Conservation (phyloP, 192 early-diverging fungal genomes). For the Rhizoclosmatium globosum region DNA sequence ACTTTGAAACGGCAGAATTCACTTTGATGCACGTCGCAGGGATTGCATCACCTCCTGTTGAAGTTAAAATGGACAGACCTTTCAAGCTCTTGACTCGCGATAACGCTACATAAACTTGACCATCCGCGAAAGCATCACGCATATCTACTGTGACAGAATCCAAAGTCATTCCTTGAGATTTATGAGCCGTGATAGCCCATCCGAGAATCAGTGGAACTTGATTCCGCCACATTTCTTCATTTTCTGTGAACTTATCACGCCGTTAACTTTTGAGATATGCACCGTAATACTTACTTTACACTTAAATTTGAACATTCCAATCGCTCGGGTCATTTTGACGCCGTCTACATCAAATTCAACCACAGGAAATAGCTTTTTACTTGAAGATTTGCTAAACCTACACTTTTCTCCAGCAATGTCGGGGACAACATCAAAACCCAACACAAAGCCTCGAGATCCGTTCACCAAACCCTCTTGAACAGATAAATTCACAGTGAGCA, state of each 20-base stretch:
- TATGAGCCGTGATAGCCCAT: constrained; percentile 60
- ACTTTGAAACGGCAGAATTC: too few relatives aligned
- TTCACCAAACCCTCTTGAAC: constrained; percentile 49
- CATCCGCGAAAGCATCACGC: constrained; percentile 44
- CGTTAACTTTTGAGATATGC: too few relatives aligned
- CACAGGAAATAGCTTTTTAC: constrained; percentile 40
- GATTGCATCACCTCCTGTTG: too few relatives aligned
- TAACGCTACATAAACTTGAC: constrained; percentile 60
- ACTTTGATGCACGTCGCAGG: too few relatives aligned
- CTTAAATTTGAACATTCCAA: too few relatives aligned
- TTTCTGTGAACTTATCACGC: too few relatives aligned
- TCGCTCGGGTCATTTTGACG: too few relatives aligned
- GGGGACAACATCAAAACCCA: constrained; percentile 36
- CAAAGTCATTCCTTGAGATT: constrained; percentile 58
- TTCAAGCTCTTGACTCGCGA: constrained; percentile 45
- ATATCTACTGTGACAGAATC: constrained; percentile 54
- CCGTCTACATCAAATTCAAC: too few relatives aligned
- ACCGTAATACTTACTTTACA: too few relatives aligned
- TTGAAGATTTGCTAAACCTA: too few relatives aligned
- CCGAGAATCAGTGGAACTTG: constrained; percentile 59
- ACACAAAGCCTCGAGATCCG: constrained; percentile 51
- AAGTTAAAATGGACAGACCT: constrained; percentile 47
- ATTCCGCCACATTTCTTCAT: constrained; percentile 36
- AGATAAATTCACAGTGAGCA: constrained; percentile 48
- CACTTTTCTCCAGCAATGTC: constrained; percentile 27